Percentiles rank a stretch among this genome's conserved stretches.
Evolutionary conservation across 768 basidiomycete species (phyloP).

Genomic region (Nidularia pulvinata): DNA sequence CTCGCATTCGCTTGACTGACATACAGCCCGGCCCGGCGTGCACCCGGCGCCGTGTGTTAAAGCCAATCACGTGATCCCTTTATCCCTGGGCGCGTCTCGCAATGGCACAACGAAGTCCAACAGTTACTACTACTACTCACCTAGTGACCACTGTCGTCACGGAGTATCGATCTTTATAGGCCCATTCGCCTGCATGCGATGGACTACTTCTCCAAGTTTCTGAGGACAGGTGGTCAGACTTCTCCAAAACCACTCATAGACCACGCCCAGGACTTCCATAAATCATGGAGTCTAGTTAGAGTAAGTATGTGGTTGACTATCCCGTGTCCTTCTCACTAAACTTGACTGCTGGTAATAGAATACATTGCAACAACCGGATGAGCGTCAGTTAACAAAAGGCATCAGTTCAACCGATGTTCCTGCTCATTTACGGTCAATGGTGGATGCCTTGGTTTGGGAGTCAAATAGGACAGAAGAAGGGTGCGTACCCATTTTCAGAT

Average conservation of each 20-base stretch:
- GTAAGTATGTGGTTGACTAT: constrained; percentile 30
- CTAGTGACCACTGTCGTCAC: no score
- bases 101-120: no score
- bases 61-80: no score
- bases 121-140: no score
- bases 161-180: no score
- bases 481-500: constrained; percentile 44
- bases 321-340: no score
- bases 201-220: constrained; percentile 89
- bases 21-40: not conserved
- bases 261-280: constrained; percentile 71
- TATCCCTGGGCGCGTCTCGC: no score
- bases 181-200: constrained; percentile 26
- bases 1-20: no score
- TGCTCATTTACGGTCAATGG: constrained; percentile 71
- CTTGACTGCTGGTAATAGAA: constrained; percentile 38
- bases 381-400: constrained; percentile 82
- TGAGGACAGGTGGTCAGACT: constrained; percentile 44
- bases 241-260: constrained; percentile 56
- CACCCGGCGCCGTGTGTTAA: no score
- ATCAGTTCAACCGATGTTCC: constrained; percentile 85
- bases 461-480: constrained; percentile 84
- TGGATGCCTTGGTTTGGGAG: constrained; percentile 86
- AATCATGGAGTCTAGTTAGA: constrained; percentile 76
- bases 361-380: constrained; percentile 86